A percentile compares a stretch with the other conserved stretches of the same genome.
Conservation (phyloP, 352 stramenopile species). For the Thalassiosira hispida region DNA sequence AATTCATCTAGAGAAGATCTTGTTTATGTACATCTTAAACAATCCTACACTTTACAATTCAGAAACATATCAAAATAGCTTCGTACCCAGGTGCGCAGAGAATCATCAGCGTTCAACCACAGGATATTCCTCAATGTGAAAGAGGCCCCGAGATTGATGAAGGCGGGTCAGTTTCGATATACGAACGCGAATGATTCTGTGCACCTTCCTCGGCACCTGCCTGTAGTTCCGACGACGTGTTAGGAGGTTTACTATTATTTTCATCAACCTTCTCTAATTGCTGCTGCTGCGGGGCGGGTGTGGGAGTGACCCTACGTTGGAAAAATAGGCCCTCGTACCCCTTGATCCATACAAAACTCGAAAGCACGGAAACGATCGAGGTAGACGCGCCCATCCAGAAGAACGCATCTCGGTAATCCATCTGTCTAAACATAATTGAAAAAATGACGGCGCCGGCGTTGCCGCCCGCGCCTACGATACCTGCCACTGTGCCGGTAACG, state of each 20-base stretch:
- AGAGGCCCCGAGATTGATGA: neutral
- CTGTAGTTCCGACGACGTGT: neutral
- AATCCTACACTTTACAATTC: no score
- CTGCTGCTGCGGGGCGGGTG: neutral
- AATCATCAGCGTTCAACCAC: no score
- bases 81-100: no score
- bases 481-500: constrained; percentile 75
- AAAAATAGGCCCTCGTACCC: constrained; percentile 56
- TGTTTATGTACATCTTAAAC: no score
- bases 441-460: constrained; percentile 81
- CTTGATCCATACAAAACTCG: constrained; percentile 48
- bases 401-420: constrained; percentile 66
- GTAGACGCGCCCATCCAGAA: constrained; percentile 70
- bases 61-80: no score
- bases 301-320: neutral
- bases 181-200: neutral
- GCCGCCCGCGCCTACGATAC: constrained; percentile 84
- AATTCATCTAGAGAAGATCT: no score
- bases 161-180: neutral
- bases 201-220: neutral
- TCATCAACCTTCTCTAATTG: neutral
- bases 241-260: neutral
- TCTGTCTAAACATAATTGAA: constrained; percentile 64
- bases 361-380: constrained; percentile 27
- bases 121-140: no score